Conservation (phyloP, 768 basidiomycete genomes). For the Amanita fuliginea region DNA sequence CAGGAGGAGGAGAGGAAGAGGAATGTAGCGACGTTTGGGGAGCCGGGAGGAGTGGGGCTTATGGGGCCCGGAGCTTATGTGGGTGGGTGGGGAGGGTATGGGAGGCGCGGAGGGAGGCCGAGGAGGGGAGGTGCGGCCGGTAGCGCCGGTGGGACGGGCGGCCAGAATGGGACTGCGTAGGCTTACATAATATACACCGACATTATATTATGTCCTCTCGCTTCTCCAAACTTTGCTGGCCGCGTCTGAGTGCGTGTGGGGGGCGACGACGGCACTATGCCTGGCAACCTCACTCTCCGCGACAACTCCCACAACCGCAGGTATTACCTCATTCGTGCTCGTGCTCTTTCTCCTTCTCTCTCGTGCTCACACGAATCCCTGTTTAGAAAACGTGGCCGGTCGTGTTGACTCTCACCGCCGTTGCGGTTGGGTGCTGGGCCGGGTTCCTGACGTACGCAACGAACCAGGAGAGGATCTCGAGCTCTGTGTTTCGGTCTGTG, state of each 20-base stretch:
- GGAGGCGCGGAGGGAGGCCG: conserved; percentile 31
- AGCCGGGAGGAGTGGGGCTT: conserved; percentile 68
- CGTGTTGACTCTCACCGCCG: conserved; percentile 32
- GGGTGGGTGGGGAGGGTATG: conserved; percentile 68
- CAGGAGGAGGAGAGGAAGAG: conserved; percentile 77
- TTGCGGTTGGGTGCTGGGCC: conserved; percentile 55
- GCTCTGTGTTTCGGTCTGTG: conserved; percentile 61
- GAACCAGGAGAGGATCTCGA: conserved; percentile 70
- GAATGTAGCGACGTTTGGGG: conserved; percentile 83
- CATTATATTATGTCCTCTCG: too few species aligned
- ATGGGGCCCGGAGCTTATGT: conserved; percentile 74
- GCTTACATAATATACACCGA: too few species aligned
- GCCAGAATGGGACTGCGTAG: conserved; percentile 10
- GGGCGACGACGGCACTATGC: conserved; percentile 17
- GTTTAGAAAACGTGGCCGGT: conserved; percentile 47
- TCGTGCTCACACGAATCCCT: not conserved
- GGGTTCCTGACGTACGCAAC: conserved; percentile 59
- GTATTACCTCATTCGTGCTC: conserved; percentile 10
- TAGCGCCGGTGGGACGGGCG: too few species aligned
- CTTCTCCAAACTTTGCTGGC: not conserved
- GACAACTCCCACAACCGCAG: conserved; percentile 27
- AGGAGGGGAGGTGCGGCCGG: conserved; percentile 20
- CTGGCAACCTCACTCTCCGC: conserved; percentile 17
- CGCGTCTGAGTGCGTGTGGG: conserved; percentile 1
- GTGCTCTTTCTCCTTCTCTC: not conserved